Evolutionary conservation across 2,329 filamentous ascomycete genomes (phyloP), one percentile per base, ranked within the genome.

Genomic region (Penicillium sp.): DNA sequence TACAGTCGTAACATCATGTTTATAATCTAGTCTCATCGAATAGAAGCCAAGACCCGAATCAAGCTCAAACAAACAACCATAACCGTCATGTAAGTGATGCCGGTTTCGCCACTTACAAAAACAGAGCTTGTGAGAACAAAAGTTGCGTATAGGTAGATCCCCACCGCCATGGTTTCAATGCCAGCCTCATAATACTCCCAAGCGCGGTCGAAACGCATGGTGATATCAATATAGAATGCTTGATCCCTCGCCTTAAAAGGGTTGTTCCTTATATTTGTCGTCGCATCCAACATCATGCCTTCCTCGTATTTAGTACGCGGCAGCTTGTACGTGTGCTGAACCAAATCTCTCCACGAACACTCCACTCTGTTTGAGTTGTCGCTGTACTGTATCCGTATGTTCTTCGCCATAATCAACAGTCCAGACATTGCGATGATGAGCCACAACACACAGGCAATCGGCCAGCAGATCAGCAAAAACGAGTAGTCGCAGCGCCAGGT

Each of bases 401-500:
- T 23, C 16, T 43, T 16, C 3, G 35, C 49, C 7, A 52, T 33
- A 5, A 30, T 14, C 5, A 43, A 9, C 21, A 52, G 23, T 12
- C 16, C n/a, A 18, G 4, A 1, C 20, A 43, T 43, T 11, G 49
- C 35, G 23, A 43, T 52, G 20, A 43, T 20, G 4, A 52, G 38
- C 35, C 49, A 52, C 16, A 52, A 14, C 42, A 43, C 26, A 20
- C 35, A 43, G 16, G 49, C 49, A 43, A 28, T 24, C 33, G 49
- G 49, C 49, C 35, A 52, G 21, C 49, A 52, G 9, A 43, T 52
- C 26, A 52, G 38, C 23, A 43, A 20, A 26, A 52, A 42, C 3
- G 49, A 28, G 38, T 43, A 52, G 16, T 52, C 49, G 38, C 49
- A 43, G 3, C 49, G 33, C 49, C 49, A 52, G 11, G 21, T 40